Base-by-base conservation (phyloP, 2,329 filamentous ascomycete genomes). In the Colletotrichum filicis region DNA sequence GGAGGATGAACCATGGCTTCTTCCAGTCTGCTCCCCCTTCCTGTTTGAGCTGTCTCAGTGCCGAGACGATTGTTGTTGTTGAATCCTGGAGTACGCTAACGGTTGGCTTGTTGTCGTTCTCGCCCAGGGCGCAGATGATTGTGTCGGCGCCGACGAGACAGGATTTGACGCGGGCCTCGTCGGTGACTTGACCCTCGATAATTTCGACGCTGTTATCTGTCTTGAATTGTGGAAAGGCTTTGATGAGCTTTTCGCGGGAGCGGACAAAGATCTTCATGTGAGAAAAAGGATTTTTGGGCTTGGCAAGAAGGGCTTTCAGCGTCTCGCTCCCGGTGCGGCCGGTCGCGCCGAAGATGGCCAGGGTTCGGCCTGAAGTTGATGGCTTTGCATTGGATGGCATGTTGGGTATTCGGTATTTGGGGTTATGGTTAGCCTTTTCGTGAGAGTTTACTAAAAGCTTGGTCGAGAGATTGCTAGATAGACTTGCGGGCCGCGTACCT, bases 271-370 rank as follows among this genome's bases (percentile, higher is more conserved):
- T 42, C n/a, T 49, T 65, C 7, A 71, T n/a, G 30, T 52, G 37
- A 6, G 5, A n/a, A 14, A 61, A 60, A 14, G 60, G 35, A 14
- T 30, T 49, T 3, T 30, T 28, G 2, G 55, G 26, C 5, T 66
- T 73, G 22, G 55, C 28, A 7, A 73, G 60, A 14, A 73, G 46
- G 56, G 46, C 35, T 24, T 73, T 66, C 14, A 73, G 56, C 1
- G 67, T 66, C 30, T 73, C 71, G 49, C 71, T 65, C 28, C 71
- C 71, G 16, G 66, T 71, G 19, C 61, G 42, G 9, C 71, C 71
- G 19, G 71, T 73, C n/a, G 71, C 71, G 49, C 71, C 71, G 24
- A 71, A 71, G 11, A 73, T 65, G 28, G 61, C 71, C 12, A 73
- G 24, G 32, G 66, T 73, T 37, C 61, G 49, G 22, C 24, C 58